Evolutionary conservation across 257 asterid species (phyloP), one percentile per base, ranked within the genome.

Genomic region (Solanum bulbocastanum): DNA sequence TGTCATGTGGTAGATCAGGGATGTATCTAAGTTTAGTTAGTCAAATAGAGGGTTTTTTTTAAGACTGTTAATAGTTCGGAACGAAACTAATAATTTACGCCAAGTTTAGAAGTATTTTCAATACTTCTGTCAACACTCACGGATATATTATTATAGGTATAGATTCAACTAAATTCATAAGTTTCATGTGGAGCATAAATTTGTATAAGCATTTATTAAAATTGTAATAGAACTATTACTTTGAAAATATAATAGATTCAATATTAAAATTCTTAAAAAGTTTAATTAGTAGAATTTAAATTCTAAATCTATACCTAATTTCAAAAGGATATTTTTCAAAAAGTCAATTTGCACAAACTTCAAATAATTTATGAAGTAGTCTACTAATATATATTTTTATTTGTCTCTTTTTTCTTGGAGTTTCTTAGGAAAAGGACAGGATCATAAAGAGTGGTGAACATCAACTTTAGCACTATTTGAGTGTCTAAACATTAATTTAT

Each of bases 401-500:
- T 1, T 40, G 0, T 11, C 25, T 16, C 10, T 40, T 83, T 33
- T 56, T 5, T 52, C 56, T 84, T n/a, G 75, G 87, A 36, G 65
- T 37, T 69, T 66, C 22, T 40, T 39, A n/a, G 10, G 6, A 25
- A 84, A 13, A 33, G 10, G 5, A 14, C 8, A 81, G 20, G 36
- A 46, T 65, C 0, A 30, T 49, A 85, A 85, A 62, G 74, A 87
- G 88, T 87, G 86, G 88, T 76, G 84, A 32, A 65, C 68, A 76
- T 87, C 86, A 76, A 58, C 88, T 60, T 49, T 46, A 52, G 88
- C 58, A 73, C 66, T 73, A 87, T 10, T 33, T 62, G 7, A 82
- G 23, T 82, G 12, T 30, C 30, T 25, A 44, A 25, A 49, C 12
- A 82, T 49, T 82, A 49, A 82, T 46, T n/a, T 46, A 46, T 18